Conservation (phyloP, 2,329 filamentous ascomycete species). For the Clathrospora elynae region DNA sequence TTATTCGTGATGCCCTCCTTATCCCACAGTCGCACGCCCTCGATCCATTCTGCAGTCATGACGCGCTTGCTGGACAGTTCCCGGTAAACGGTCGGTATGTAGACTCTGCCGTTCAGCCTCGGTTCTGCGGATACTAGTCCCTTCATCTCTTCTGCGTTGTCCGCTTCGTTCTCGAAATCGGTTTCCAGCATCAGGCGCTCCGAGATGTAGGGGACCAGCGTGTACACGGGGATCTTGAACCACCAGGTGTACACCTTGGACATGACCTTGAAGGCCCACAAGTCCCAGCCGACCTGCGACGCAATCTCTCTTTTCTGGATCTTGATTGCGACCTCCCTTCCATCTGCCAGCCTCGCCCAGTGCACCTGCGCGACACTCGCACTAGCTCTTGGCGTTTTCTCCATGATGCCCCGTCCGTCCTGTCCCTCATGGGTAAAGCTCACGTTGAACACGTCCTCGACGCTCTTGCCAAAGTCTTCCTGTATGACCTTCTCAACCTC, state of each 20-base stretch:
- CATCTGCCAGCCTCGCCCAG: slow-evolving; percentile 85
- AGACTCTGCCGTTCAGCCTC: slow-evolving; percentile 77
- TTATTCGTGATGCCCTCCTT: slow-evolving; percentile 76
- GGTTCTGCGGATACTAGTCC: slow-evolving; percentile 75
- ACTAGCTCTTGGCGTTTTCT: slow-evolving; percentile 73
- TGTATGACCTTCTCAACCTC: slow-evolving; percentile 84
- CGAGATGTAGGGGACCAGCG: slow-evolving; percentile 86
- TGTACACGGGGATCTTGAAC: slow-evolving; percentile 94
- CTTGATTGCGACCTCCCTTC: slow-evolving; percentile 91
- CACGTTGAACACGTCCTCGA: slow-evolving; percentile 91
- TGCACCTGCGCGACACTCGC: slow-evolving; percentile 97
- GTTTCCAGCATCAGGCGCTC: slow-evolving; percentile 93
- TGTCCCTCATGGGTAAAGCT: slow-evolving; percentile 69
- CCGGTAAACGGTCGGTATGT: slow-evolving; percentile 82
- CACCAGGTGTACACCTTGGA: slow-evolving; percentile 80
- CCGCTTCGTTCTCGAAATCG: slow-evolving; percentile 89
- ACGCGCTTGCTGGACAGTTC: slow-evolving; percentile 83
- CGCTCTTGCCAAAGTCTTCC: slow-evolving; percentile 81
- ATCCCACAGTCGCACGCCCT: slow-evolving; percentile 91
- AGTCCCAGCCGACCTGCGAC: slow-evolving; percentile 88
- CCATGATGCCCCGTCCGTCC: slow-evolving; percentile 68
- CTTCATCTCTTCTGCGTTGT: slow-evolving; percentile 85
- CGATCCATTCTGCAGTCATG: slow-evolving; percentile 97
- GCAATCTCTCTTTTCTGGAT: slow-evolving; percentile 95
- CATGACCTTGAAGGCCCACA: slow-evolving; percentile 94